Conservation (phyloP, 2,329 filamentous ascomycete species). For the Pestalotiopsis fici region DNA sequence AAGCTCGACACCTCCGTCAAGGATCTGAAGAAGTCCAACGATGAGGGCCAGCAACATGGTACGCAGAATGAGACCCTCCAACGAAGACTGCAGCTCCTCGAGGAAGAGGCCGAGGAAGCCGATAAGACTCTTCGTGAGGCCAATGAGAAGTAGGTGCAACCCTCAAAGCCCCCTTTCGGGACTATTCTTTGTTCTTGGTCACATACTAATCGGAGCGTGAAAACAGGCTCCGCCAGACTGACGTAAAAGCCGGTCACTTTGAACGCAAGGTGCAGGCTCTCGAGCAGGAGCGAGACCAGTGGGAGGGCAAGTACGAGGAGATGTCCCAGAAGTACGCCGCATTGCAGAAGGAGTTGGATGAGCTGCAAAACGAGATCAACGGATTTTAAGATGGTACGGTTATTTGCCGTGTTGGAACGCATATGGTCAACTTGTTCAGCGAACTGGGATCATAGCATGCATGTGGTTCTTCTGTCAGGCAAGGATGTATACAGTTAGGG, state of each 20-base stretch:
- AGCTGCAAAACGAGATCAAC: constrained; percentile 88
- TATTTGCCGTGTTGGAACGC: background rate
- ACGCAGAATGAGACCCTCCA: constrained; percentile 90
- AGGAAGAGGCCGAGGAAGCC: constrained; percentile 96
- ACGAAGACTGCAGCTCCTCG: constrained; percentile 90
- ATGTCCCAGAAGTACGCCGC: constrained; percentile 86
- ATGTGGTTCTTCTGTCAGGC: background rate
- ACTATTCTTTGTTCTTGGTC: constrained; percentile 5
- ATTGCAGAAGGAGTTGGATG: constrained; percentile 87
- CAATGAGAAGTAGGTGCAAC: constrained; percentile 87
- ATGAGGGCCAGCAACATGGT: constrained; percentile 79
- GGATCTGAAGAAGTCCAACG: constrained; percentile 84
- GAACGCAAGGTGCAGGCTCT: constrained; percentile 99
- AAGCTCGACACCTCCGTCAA: constrained; percentile 84
- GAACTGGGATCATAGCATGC: background rate
- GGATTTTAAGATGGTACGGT: constrained; percentile 66
- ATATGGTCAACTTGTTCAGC: background rate
- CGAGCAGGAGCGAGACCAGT: constrained; percentile 87
- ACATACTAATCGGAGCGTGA: constrained; percentile 15
- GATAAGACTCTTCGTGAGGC: constrained; percentile 96
- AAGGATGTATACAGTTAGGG: background rate
- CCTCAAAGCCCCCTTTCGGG: constrained; percentile 9
- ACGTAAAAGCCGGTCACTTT: constrained; percentile 98
- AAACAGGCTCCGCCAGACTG: constrained; percentile 90
- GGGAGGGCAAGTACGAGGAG: constrained; percentile 98